A percentile compares a stretch with the other conserved stretches of the same genome.
These are phyloP conservation scores for Lactarius sanguifluus DNA, from an alignment of 768 basidiomycete genomes.

Conservation along the genomic window DNA sequence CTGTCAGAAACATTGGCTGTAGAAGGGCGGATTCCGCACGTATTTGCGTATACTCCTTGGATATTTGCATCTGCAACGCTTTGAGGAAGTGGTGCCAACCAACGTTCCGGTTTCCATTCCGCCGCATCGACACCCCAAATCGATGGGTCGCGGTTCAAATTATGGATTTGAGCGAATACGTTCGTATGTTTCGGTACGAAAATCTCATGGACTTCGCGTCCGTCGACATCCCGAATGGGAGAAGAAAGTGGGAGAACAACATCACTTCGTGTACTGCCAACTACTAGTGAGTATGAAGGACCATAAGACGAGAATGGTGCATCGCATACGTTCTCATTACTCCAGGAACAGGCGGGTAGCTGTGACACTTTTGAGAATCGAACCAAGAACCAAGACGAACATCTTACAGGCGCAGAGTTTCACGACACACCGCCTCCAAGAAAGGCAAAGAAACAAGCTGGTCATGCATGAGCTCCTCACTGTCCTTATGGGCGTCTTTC, in stretches of 20 bases:
- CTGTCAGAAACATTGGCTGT: not conserved
- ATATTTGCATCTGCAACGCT: constrained; percentile 34
- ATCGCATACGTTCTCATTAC: not conserved
- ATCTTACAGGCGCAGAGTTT: constrained; percentile 30
- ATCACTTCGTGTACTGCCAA: constrained; percentile 1
- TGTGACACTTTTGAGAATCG: not conserved
- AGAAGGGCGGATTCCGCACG: constrained; percentile 24
- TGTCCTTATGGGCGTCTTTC: constrained; percentile 22
- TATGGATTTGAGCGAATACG: constrained; percentile 33
- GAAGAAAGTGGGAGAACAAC: not conserved
- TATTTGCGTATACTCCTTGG: constrained; percentile 38
- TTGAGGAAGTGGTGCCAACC: constrained; percentile 35
- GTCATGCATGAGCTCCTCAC: constrained; percentile 36
- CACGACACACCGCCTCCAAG: constrained; percentile 38
- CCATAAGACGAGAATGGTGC: not conserved
- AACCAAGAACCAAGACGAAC: not conserved
- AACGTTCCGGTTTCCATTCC: constrained; percentile 47
- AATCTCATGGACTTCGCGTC: constrained; percentile 16
- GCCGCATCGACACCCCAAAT: constrained; percentile 45
- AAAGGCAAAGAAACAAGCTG: constrained; percentile 37
- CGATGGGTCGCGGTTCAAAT: constrained; percentile 35
- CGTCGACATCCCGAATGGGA: not conserved
- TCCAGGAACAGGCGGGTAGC: not conserved
- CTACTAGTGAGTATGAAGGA: not conserved
- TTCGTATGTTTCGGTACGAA: constrained; percentile 34